Evolutionary conservation across 2,329 filamentous ascomycete species (phyloP).

Genomic region (Lasiodiplodia citricola): DNA sequence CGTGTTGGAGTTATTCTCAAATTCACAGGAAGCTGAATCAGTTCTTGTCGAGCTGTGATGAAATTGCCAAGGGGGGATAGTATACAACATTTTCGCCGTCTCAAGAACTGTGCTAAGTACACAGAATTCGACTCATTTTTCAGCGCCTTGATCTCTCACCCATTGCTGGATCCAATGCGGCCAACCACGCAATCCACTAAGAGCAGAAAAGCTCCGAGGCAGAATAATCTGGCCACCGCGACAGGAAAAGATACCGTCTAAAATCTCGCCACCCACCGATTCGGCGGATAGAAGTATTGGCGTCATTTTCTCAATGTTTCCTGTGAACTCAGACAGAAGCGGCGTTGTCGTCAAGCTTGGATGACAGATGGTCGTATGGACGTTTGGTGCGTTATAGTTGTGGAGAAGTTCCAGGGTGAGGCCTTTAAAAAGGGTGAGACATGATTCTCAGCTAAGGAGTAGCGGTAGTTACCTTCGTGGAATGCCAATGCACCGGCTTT

Average conservation of each 20-base stretch:
- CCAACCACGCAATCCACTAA: constrained; percentile 48
- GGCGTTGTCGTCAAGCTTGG: constrained; percentile 50
- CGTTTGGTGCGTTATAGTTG: constrained; percentile 45
- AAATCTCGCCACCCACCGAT: constrained; percentile 48
- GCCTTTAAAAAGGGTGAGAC: constrained; percentile 19
- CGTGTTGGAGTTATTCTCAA: no score
- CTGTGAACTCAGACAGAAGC: constrained; percentile 40
- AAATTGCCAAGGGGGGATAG: no score
- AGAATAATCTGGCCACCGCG: constrained; percentile 49
- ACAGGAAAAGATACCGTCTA: constrained; percentile 48
- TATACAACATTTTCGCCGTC: no score
- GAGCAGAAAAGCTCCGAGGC: constrained; percentile 33
- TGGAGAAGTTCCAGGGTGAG: constrained; percentile 48
- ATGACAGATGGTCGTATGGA: constrained; percentile 51
- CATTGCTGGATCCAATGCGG: constrained; percentile 56
- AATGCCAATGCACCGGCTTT: constrained; percentile 60
- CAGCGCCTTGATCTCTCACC: constrained; percentile 29
- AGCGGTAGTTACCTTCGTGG: constrained; percentile 51
- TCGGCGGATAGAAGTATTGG: constrained; percentile 44
- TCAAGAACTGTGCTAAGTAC: no score
- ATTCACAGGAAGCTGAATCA: no score
- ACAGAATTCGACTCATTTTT: no score
- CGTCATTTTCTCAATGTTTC: constrained; percentile 35
- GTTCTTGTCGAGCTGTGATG: no score
- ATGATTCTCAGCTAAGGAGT: not conserved